Evolutionary conservation across 495 filamentous ascomycete species (phyloP), one percentile per base, ranked within the genome.

Genomic region (Parathielavia appendiculata): DNA sequence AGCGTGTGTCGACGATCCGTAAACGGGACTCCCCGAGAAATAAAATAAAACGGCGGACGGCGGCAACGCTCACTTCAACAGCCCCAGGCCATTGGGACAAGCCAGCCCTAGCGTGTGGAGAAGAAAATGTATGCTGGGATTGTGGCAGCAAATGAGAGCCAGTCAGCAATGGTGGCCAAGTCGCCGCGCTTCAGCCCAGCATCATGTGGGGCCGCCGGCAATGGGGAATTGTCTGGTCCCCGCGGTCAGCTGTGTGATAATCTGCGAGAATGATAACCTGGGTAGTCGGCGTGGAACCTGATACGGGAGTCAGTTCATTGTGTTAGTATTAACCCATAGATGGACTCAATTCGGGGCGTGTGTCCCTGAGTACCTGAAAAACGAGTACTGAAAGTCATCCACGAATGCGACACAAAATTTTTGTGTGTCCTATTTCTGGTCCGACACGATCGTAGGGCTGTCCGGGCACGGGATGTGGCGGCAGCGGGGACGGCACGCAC

Each of bases 101-200:
- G 19, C 35, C 13, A n/a, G 36, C 19, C n/a, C 26, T 30, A 30
- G 26, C 26, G 2, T 22, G 47, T 56, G 52, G 46, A 39, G 35
- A 23, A 23, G 58, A 50, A 56, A 55, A 55, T 55, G 45, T 54
- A 5, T 48, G 48, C 47, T 56, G 48, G 48, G 54, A n/a, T 39
- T 32, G 34, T 40, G 39, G 40, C 39, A 30, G 26, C 39, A 20
- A n/a, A 46, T 45, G 19, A 22, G n/a, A 41, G 45, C 45, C 36
- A 12, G 45, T 39, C 39, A 45, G 39, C 41, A 26, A 49, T 13
- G 17, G 6, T 34, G 50, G 45, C 46, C 53, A 47, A 43, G 47
- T 61, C 58, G 58, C 30, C 17, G 35, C n/a, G 53, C 20, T 57
- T 56, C 52, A 61, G 52, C 58, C 46, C 52, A 55, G 58, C 13